phyloP scores from a whole-genome alignment of 805 yeast species.

The Lachancea sp. region DNA sequence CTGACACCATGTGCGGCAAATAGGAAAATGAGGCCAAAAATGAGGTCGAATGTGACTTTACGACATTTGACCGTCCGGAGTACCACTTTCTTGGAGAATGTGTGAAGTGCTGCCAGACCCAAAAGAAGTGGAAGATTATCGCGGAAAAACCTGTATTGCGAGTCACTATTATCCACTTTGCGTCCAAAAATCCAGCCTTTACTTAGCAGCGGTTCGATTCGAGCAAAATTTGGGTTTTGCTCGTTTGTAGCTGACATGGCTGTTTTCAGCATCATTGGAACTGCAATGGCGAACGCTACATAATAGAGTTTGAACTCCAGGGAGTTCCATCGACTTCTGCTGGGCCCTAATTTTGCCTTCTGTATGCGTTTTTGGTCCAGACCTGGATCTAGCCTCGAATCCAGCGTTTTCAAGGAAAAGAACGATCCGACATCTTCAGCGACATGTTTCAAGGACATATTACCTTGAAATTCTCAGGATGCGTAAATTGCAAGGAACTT shows the following conservation, averaged over 20 bases:
- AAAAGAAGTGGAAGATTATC: conserved; percentile 62
- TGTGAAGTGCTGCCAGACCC: conserved; percentile 52
- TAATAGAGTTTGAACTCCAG: conserved; percentile 68
- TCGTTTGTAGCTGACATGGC: conserved; percentile 77
- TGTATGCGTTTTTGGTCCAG: conserved; percentile 13
- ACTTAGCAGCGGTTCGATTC: conserved; percentile 53
- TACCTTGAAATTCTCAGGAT: background rate
- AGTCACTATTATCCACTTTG: conserved; percentile 87
- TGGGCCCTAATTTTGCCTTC: conserved; percentile 8
- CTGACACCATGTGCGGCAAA: conserved; percentile 78
- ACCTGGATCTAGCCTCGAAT: conserved; percentile 24
- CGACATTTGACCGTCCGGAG: conserved; percentile 25
- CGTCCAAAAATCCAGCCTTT: conserved; percentile 89
- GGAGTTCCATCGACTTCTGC: conserved; percentile 55
- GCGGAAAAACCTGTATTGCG: conserved; percentile 82
- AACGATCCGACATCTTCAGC: conserved; percentile 14
- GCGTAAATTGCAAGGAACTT: no score
- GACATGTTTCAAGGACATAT: no score
- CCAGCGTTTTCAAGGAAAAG: conserved; percentile 25
- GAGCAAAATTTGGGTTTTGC: conserved; percentile 64
- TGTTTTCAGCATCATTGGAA: conserved; percentile 77
- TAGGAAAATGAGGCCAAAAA: conserved; percentile 63
- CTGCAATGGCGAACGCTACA: conserved; percentile 54
- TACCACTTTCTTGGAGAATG: conserved; percentile 38
- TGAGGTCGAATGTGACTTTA: conserved; percentile 63